Evolutionary conservation across 2,329 filamentous ascomycete genomes (phyloP), one percentile per base, ranked within the genome.

Genomic region (Alternaria sp.): DNA sequence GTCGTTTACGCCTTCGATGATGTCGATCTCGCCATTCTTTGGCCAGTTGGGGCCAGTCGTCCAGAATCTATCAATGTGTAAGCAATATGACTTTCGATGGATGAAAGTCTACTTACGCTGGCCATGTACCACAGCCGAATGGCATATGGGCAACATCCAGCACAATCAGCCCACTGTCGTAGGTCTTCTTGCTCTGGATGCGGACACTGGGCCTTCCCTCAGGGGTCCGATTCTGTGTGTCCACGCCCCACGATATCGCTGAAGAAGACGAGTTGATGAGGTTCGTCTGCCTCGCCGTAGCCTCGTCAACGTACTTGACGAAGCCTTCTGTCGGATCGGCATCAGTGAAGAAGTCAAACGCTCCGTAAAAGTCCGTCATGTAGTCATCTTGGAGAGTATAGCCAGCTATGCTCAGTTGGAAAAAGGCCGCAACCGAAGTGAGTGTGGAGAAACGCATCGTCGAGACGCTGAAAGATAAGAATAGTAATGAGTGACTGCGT

Each of bases 61-160:
- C 75, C 75, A 78, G 62, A 78, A 78, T 8, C 74, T 77, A 28
- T 11, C 28, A 6, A 21, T n/a, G 4, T 60, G 55, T 73, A 33
- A 74, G 66, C 45, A n/a, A 41, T 12, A 14, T 45, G 15, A 46
- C n/a, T 41, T 2, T 28, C 4, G 5, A 14, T n/a, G 7, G 9
- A 28, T 20, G 20, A 14, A 11, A 11, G 2, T 47, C 51, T 43
- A 71, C 74, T 55, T 69, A 76, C 69, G 85, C 84, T 30, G 84
- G 84, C 85, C 85, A 87, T 12, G 82, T 81, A 20, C 85, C 85
- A 64, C 82, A 86, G 30, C 82, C 83, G 10, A 79, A 80, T 1
- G 85, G 85, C 77, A 86, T 85, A 64, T 87, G 85, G 25, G 78
- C 79, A 55, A 87, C 78, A 69, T 87, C 84, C 28, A 82, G 70